Conservation (phyloP, 192 early-diverging fungal species). For the Ramicandelaber brevisporus region DNA sequence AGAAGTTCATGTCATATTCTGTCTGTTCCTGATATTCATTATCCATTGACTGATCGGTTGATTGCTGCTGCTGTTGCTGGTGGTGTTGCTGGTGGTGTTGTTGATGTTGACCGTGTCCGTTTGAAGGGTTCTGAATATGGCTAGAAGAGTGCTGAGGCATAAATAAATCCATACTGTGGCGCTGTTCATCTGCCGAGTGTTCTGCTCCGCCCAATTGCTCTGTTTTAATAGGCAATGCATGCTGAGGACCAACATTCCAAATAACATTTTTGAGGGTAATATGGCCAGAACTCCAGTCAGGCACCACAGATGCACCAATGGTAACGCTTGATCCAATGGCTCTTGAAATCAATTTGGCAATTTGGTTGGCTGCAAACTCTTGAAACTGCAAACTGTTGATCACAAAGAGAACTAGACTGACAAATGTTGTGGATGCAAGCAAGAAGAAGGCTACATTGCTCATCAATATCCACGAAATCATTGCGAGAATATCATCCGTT, state of each 20-base stretch:
- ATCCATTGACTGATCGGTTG: conserved; percentile 6
- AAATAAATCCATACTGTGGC: background rate
- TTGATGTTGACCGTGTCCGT: no score
- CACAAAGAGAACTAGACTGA: conserved; percentile 48
- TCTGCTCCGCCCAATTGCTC: conserved; percentile 2
- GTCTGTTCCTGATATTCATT: background rate
- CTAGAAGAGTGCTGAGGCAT: no score
- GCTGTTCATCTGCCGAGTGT: no score
- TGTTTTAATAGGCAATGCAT: conserved; percentile 4
- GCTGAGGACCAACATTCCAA: conserved; percentile 19
- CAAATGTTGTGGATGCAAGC: conserved; percentile 69
- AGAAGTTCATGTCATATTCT: conserved; percentile 52
- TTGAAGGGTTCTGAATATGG: no score
- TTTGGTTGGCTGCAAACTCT: conserved; percentile 52
- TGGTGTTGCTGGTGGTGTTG: conserved; percentile 3
- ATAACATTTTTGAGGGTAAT: conserved; percentile 70
- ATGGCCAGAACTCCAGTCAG: conserved; percentile 71
- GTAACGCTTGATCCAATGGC: conserved; percentile 57
- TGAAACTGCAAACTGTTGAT: conserved; percentile 69
- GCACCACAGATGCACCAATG: conserved; percentile 79
- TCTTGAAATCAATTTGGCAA: conserved; percentile 52
- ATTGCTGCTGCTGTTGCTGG: conserved; percentile 1
- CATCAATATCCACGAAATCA: conserved; percentile 70
- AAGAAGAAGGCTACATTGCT: conserved; percentile 67
- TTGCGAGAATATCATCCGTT: conserved; percentile 67